Base-by-base conservation (phyloP, 2,329 filamentous ascomycete genomes). In the Metarhizium rileyi region DNA sequence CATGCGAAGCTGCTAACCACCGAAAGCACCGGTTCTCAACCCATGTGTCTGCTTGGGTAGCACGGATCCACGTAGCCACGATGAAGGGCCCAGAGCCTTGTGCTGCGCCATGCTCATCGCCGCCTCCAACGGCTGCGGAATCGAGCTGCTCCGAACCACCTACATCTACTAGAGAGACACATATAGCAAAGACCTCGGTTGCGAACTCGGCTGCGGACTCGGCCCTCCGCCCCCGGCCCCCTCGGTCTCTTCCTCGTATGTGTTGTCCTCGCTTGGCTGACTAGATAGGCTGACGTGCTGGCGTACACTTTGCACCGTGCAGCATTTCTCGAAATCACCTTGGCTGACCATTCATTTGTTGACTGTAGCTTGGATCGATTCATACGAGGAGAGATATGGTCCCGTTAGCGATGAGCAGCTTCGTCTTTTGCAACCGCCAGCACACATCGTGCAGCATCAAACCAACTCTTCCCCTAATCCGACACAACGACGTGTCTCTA, bases 291-390 rank as follows among this genome's bases (percentile, higher is more conserved):
- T n/a, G n/a, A n/a, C n/a, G 47, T 28, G 26, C 3, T 16, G 9
- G 7, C 7, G 30, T 42, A 7, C 7, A 5, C 18, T 20, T 7
- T 3, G n/a, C 14, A 6, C 10, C 3, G 20, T 42, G 3, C 20
- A 25, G 9, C 10, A 14, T 6, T 5, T 42, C 8, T 23, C 38
- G 38, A 22, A 22, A 40, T 8, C 22, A 22, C n/a, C 2, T 16
- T 25, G 4, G 38, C 38, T 42, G 16, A 42, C 22, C 1, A 12
- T 14, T 4, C 20, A 25, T 42, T 23, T 52, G 64, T 69, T 50
- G 72, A 16, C 36, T 12, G 51, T 52, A 75, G 73, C 74, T 35
- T 76, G 73, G 73, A 73, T 76, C 51, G 67, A 70, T 52, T 73
- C 73, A 10, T 74, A 74, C 59, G 67, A 75, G 54, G 63, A 63